Evolutionary conservation across 1,284 basidiomycete species (phyloP), one percentile per base, ranked within the genome.

Genomic region (Porodaedalea pini): DNA sequence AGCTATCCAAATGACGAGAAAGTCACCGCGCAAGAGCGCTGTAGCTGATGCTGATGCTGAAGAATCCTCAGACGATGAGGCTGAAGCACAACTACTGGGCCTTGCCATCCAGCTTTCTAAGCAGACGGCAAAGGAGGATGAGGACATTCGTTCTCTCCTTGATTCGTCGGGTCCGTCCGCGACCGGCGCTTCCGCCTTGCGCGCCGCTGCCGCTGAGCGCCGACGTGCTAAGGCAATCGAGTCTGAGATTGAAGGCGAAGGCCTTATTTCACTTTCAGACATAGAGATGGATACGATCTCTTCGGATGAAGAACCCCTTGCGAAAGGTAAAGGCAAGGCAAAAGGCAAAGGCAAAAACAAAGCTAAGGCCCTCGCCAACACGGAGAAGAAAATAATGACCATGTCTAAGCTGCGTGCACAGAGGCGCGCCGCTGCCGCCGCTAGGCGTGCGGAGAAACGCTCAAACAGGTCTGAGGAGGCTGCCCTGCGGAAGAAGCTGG

Each of bases 81-180:
- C 80, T 54, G 86, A 88, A 60, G 74, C 71, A 4, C 61, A 81
- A 19, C 79, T 87, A 80, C 48, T 90, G 13, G 71, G 75, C 44
- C 76, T 74, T 19, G 87, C 83, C 29, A 75, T 87, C 36, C 70
- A 75, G 57, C 66, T 76, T 60, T 90, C 88, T 5, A 67, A 81
- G 51, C 71, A 75, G 57, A 73, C 71, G 40, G 71, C 72, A 27
- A 70, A 67, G 41, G 73, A 69, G 31, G 75, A 60, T 11, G 58
- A 58, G 34, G 58, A 62, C 3, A 21, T 13, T 40, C 53, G 25
- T 19, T 11, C 5, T 2, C 29, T 41, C 17, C n/a, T 10, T 31
- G 67, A 64, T 8, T 43, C 58, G 23, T 77, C n/a, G 66, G 76
- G 13, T 77, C 76, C 15, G 66, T 64, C 47, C 40, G 61, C 70